These are phyloP conservation scores for Colletotrichum viniferum DNA, from an alignment of 2,329 filamentous ascomycete species.

Conservation along the genomic window DNA sequence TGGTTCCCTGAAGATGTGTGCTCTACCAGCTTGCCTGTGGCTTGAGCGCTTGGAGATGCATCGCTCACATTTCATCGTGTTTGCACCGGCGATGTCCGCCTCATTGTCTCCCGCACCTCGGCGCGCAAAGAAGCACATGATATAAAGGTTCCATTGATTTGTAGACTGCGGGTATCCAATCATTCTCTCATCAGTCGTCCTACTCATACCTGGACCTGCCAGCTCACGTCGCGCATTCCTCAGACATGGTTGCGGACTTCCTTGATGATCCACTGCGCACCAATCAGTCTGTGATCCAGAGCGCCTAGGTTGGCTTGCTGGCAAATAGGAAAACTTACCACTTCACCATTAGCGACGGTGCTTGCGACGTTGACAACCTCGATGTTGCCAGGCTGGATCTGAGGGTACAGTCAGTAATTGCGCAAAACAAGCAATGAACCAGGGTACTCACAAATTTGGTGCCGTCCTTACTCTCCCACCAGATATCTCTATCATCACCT, in stretches of 20 bases:
- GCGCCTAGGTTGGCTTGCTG: not conserved
- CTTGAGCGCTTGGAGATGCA: not conserved
- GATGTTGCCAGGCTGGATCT: conserved; percentile 81
- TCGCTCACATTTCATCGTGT: not conserved
- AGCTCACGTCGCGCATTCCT: not conserved
- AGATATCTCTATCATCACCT: conserved; percentile 69
- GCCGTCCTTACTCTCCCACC: conserved; percentile 79
- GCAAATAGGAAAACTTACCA: conserved; percentile 49
- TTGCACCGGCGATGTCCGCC: not conserved
- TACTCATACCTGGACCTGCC: not conserved
- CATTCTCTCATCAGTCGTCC: not conserved
- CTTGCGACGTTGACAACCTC: conserved; percentile 77
- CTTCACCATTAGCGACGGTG: conserved; percentile 84
- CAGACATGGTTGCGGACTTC: conserved; percentile 50
- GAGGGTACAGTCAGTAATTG: not conserved
- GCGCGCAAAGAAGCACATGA: not conserved
- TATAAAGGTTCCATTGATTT: not conserved
- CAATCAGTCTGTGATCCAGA: conserved; percentile 16
- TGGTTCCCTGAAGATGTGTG: not conserved
- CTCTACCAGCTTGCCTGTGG: not conserved
- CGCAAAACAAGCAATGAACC: not conserved
- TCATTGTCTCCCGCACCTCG: not conserved
- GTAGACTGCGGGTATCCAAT: not conserved
- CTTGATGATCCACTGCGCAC: conserved; percentile 66
- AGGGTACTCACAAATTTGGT: conserved; percentile 63